A percentile compares a stretch with the other conserved stretches of the same genome.
Evolutionary conservation across 768 basidiomycete species (phyloP).

Genomic region (Galerina marginata): DNA sequence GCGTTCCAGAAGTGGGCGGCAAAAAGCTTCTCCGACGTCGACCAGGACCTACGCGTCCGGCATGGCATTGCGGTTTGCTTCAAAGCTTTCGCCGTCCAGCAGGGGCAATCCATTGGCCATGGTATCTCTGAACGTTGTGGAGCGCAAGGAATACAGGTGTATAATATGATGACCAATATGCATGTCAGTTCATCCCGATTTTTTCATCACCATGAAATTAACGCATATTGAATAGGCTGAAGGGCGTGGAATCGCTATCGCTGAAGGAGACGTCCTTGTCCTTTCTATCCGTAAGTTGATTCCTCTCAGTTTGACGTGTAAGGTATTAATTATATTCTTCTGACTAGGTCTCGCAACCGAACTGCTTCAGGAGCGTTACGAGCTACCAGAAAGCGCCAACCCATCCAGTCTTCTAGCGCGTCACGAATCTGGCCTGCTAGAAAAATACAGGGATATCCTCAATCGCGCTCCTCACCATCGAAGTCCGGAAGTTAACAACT

Average conservation of each 20-base stretch:
- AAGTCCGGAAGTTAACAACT: constrained; percentile 34
- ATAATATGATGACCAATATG: constrained; percentile 37
- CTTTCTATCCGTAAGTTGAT: constrained; percentile 40
- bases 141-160: constrained; percentile 45
- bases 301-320: too few relatives aligned
- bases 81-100: constrained; percentile 23
- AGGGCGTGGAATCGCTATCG: constrained; percentile 43
- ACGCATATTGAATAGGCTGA: constrained; percentile 30
- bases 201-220: neutral
- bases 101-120: constrained; percentile 19
- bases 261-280: constrained; percentile 49
- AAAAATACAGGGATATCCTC: constrained; percentile 25
- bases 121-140: constrained; percentile 43
- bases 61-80: constrained; percentile 10
- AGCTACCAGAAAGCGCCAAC: constrained; percentile 23
- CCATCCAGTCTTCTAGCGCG: constrained; percentile 22
- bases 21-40: constrained; percentile 23
- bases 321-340: neutral
- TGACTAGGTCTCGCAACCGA: constrained; percentile 34
- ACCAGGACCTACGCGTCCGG: neutral
- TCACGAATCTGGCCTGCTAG: constrained; percentile 25
- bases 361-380: constrained; percentile 26
- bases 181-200: constrained; percentile 31
- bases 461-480: constrained; percentile 28
- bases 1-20: constrained; percentile 32